Evolutionary conservation across 495 filamentous ascomycete genomes (phyloP).

Genomic region (Amniculicola lignicola): DNA sequence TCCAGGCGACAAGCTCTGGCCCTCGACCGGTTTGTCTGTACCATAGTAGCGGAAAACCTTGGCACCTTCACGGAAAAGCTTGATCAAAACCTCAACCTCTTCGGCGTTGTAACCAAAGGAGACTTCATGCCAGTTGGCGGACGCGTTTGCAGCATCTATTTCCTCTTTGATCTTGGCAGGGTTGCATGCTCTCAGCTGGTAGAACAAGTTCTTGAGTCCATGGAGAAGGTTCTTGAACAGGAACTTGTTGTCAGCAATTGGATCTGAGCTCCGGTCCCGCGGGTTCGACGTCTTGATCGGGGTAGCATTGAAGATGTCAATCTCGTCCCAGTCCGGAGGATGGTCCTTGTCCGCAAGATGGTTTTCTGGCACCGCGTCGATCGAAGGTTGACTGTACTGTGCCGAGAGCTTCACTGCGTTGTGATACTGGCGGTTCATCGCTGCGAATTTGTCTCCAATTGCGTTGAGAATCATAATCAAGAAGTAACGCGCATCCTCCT

Average conservation of each 20-base stretch:
- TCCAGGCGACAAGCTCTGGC: slow-evolving; percentile 70
- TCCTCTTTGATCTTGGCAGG: slow-evolving; percentile 46
- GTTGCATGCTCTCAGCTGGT: slow-evolving; percentile 90
- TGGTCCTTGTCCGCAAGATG: slow-evolving; percentile 77
- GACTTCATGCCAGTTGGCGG: slow-evolving; percentile 90
- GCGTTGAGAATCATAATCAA: slow-evolving; percentile 96
- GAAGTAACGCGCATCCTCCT: slow-evolving; percentile 90
- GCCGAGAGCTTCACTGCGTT: slow-evolving; percentile 92
- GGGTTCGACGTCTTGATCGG: slow-evolving; percentile 95
- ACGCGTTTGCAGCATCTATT: slow-evolving; percentile 73
- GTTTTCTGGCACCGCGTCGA: slow-evolving; percentile 69
- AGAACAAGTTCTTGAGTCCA: slow-evolving; percentile 94
- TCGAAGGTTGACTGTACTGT: slow-evolving; percentile 59
- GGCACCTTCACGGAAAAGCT: slow-evolving; percentile 93
- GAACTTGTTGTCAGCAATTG: slow-evolving; percentile 97
- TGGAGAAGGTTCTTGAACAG: slow-evolving; percentile 98
- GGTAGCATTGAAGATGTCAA: slow-evolving; percentile 93
- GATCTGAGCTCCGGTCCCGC: slow-evolving; percentile 83
- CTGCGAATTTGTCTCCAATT: slow-evolving; percentile 95
- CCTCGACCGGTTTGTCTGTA: slow-evolving; percentile 75
- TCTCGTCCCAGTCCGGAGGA: slow-evolving; percentile 91
- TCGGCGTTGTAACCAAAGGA: slow-evolving; percentile 96
- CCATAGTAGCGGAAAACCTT: slow-evolving; percentile 96
- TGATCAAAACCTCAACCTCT: slow-evolving; percentile 93
- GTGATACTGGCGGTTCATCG: slow-evolving; percentile 93